Evolutionary conservation across 192 early-diverging fungal species (phyloP), one percentile per base, ranked within the genome.

Genomic region (Spinellus fusiger): DNA sequence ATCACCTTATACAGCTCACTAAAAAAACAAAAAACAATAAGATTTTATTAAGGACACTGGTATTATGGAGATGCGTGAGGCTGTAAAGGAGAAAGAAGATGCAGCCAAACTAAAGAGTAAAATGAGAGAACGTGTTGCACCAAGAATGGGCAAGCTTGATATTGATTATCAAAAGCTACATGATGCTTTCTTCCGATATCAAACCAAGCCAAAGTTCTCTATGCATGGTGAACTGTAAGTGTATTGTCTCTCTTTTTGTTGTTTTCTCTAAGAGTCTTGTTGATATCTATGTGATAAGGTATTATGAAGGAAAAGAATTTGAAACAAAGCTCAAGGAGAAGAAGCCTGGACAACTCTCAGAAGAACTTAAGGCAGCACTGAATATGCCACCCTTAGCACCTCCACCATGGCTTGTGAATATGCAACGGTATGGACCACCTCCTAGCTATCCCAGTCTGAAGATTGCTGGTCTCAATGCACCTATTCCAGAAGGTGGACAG

Each of bases 131-230:
- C 73, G 90, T 18, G 78, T 88, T 10, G 89, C 91, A 55, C 94
- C 96, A 18, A 97, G 95, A 72, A 95, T 98, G 92, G 93, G 94
- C 58, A 93, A 91, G 70, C 74, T 98, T 28, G 93, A 93, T 47
- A 87, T 99, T 66, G 96, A 99, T 68, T 99, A 99, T 65, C 93
- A 96, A 65, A 95, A 95, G 56, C 76, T 99, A 35, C 93, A 98
- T 61, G 95, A 95, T 70, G 96, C 96, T 1, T 99, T 99, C 65
- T 99, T 98, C 79, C 74, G 89, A 58, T 95, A 89, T 73, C 96
- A 99, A 69, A 86, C 91, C 2, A 91, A 90, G 47, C 89, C 91
- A 9, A 79, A 80, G 25, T 68, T 90, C 12, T 76, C 89, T 3
- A 73, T 78, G 25, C 89, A 91, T 55, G 92, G 91, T 34, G 92